A percentile compares a stretch with the other conserved stretches of the same genome.
Evolutionary conservation across 164 flowering plant genomes (phyloP).

Genomic region (Nelumbo lutea): DNA sequence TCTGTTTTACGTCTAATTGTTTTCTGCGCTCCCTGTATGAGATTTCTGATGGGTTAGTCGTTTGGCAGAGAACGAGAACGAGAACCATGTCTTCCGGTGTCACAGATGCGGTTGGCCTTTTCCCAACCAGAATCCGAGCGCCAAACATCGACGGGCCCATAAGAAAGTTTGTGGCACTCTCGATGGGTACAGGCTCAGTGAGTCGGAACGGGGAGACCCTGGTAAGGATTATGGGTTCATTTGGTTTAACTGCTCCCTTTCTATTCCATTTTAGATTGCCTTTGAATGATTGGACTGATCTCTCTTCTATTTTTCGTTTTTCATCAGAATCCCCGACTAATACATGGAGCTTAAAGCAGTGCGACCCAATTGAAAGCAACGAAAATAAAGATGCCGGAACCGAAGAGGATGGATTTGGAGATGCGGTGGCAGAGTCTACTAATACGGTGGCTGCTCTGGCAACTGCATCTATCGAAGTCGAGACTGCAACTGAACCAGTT

Average conservation of each 20-base stretch:
- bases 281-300: neutral
- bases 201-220: constrained; percentile 17
- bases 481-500: too few species aligned
- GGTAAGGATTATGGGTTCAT: constrained; percentile 28
- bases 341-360: constrained; percentile 28
- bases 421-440: constrained; percentile 59
- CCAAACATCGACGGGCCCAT: constrained; percentile 73
- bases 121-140: constrained; percentile 81
- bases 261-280: neutral
- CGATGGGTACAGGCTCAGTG: constrained; percentile 44
- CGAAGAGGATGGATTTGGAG: constrained; percentile 63
- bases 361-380: constrained; percentile 11
- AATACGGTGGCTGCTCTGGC: constrained; percentile 25
- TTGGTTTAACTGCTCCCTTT: neutral
- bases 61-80: constrained; percentile 40
- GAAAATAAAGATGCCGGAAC: constrained; percentile 22
- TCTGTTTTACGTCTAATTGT: neutral
- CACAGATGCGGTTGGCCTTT: constrained; percentile 75
- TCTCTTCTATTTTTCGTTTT: neutral
- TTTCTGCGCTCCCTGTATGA: neutral
- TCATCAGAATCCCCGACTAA: constrained; percentile 9
- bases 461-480: constrained; percentile 1
- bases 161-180: constrained; percentile 71
- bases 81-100: constrained; percentile 41
- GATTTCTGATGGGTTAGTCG: neutral